Evolutionary conservation across 768 basidiomycete species (phyloP).

Genomic region (Pholiota microspora): DNA sequence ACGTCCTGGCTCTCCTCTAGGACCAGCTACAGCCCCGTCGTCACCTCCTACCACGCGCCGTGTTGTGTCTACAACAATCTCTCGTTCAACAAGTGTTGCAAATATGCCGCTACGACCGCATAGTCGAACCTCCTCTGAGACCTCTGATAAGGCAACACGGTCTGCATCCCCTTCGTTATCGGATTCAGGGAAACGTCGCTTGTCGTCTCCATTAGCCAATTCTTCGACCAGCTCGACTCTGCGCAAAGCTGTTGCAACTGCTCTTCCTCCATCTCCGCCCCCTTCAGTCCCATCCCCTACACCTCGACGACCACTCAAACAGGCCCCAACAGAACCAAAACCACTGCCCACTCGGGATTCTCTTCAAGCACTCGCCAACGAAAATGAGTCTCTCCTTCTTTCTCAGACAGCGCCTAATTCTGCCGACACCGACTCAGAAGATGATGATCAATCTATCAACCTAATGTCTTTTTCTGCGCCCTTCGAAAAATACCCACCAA

Average conservation of each 20-base stretch:
- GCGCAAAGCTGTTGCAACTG: conserved; percentile 37
- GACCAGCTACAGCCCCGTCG: conserved; percentile 46
- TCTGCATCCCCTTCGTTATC: conserved; percentile 41
- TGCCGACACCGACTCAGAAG: conserved; percentile 70
- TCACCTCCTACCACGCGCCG: conserved; percentile 43
- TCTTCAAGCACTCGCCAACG: conserved; percentile 34
- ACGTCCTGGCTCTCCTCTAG: conserved; percentile 48
- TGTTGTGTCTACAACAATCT: conserved; percentile 35
- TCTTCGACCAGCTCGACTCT: conserved; percentile 31
- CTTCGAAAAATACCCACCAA: conserved; percentile 47
- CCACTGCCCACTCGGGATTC: conserved; percentile 42
- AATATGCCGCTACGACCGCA: conserved; percentile 30
- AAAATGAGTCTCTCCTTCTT: conserved; percentile 64
- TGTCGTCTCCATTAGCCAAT: conserved; percentile 48
- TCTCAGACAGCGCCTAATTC: conserved; percentile 77
- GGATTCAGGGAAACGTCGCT: conserved; percentile 38
- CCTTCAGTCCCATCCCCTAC: conserved; percentile 29
- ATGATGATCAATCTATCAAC: conserved; percentile 57
- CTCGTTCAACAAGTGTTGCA: conserved; percentile 44
- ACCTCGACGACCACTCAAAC: conserved; percentile 21
- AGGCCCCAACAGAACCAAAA: conserved; percentile 22
- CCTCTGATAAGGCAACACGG: conserved; percentile 25
- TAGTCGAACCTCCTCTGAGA: conserved; percentile 36
- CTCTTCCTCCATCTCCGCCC: conserved; percentile 37
- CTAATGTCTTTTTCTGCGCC: conserved; percentile 73